These are phyloP conservation scores for Ophiosphaerella herpotricha DNA, from an alignment of 2,329 filamentous ascomycete species.

Conservation along the genomic window DNA sequence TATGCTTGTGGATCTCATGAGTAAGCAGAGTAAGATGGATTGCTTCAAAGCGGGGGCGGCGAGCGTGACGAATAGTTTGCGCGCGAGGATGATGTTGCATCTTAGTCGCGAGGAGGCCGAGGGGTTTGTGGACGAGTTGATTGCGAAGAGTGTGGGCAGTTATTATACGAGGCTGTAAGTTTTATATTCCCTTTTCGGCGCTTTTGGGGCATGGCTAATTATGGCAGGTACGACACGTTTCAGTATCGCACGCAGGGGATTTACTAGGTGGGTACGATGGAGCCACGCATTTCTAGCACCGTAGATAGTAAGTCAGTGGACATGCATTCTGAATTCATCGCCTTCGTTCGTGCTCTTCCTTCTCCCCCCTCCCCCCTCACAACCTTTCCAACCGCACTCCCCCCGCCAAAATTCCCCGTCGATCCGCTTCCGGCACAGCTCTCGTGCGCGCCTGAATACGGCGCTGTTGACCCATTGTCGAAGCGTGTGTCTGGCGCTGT, in stretches of 20 bases:
- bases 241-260: conserved; percentile 88
- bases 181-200: not conserved
- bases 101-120: conserved; percentile 82
- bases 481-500: conserved; percentile 24
- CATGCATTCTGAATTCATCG: not conserved
- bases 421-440: conserved; percentile 36
- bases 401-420: conserved; percentile 25
- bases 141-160: conserved; percentile 80
- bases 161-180: conserved; percentile 84
- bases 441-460: conserved; percentile 23
- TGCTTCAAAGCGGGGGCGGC: conserved; percentile 77
- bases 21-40: conserved; percentile 77
- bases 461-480: conserved; percentile 25
- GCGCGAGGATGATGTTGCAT: conserved; percentile 80
- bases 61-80: conserved; percentile 70
- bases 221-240: conserved; percentile 77
- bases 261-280: conserved; percentile 59
- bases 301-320: no score
- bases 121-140: conserved; percentile 78
- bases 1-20: conserved; percentile 84
- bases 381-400: conserved; percentile 54
- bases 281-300: no score
- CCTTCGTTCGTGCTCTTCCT: not conserved
- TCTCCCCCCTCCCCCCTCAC: conserved; percentile 60
- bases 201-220: conserved; percentile 11